Evolutionary conservation across 2,329 filamentous ascomycete genomes (phyloP).

Genomic region (Penicillium sp.): DNA sequence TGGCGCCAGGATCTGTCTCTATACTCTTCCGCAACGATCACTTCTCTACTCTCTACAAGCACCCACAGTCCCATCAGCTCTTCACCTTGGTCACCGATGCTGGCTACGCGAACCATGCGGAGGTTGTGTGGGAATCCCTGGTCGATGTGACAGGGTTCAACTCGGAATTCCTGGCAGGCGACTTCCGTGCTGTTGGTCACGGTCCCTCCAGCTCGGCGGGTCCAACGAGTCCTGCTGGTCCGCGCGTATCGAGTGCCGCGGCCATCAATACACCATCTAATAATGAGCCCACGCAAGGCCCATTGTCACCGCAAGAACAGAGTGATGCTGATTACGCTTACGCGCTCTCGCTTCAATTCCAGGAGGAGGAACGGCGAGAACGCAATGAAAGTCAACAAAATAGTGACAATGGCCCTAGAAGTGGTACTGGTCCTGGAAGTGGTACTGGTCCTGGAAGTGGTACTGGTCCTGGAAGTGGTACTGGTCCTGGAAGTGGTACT

Average conservation of each 20-base stretch:
- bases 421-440: slow-evolving; percentile 17
- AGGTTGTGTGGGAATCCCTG: slow-evolving; percentile 95
- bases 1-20: slow-evolving; percentile 78
- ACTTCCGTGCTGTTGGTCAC: slow-evolving; percentile 84
- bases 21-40: slow-evolving; percentile 98
- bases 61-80: slow-evolving; percentile 76
- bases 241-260: slow-evolving; percentile 37
- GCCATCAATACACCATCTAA: slow-evolving; percentile 10
- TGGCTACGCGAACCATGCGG: slow-evolving; percentile 84
- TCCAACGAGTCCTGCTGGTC: slow-evolving; percentile 33
- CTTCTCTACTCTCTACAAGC: slow-evolving; percentile 91
- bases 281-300: slow-evolving; percentile 23
- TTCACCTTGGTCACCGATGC: slow-evolving; percentile 90
- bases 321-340: slow-evolving; percentile 74
- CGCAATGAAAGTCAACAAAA: slow-evolving; percentile 46
- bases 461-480: slow-evolving; percentile 16
- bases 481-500: slow-evolving; percentile 15
- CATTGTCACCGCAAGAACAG: slow-evolving; percentile 68
- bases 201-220: slow-evolving; percentile 39
- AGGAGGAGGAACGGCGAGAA: slow-evolving; percentile 86
- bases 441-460: slow-evolving; percentile 15
- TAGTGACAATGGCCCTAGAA: slow-evolving; percentile 14
- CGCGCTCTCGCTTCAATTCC: slow-evolving; percentile 86
- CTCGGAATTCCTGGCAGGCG: slow-evolving; percentile 85
- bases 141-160: slow-evolving; percentile 84